Percentiles rank a stretch among this genome's conserved stretches.
Conservation (phyloP, 1,284 basidiomycete species). For the Schizophyllum commune region DNA sequence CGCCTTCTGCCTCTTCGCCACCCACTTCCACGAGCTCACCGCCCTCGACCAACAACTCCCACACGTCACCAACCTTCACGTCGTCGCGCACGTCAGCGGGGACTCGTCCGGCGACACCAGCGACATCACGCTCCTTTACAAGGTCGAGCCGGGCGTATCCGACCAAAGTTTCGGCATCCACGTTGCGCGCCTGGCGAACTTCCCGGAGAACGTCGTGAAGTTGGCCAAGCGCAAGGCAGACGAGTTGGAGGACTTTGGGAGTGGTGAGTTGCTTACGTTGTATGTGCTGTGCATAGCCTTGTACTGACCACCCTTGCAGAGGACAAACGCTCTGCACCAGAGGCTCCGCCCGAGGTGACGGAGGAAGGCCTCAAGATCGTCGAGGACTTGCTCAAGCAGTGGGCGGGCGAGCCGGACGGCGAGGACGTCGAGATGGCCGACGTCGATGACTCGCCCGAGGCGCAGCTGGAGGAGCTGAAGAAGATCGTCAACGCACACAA, state of each 20-base stretch:
- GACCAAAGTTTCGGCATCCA: slow-evolving; percentile 99
- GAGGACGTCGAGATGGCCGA: slow-evolving; percentile 21
- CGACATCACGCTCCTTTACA: slow-evolving; percentile 92
- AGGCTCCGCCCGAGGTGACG: slow-evolving; percentile 53
- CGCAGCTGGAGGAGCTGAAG: slow-evolving; percentile 60
- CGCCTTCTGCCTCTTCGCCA: slow-evolving; percentile 94
- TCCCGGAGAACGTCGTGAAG: slow-evolving; percentile 92
- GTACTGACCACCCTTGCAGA: slow-evolving; percentile 6
- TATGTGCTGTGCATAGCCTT: background rate
- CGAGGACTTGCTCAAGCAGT: slow-evolving; percentile 72
- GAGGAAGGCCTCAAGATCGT: slow-evolving; percentile 79
- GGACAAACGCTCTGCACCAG: slow-evolving; percentile 32
- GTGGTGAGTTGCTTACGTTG: slow-evolving; percentile 26
- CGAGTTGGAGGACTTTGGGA: slow-evolving; percentile 91
- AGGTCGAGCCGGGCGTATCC: slow-evolving; percentile 88
- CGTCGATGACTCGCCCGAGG: slow-evolving; percentile 39
- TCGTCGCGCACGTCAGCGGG: slow-evolving; percentile 85
- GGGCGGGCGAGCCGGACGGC: slow-evolving; percentile 37
- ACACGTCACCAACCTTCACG: slow-evolving; percentile 93
- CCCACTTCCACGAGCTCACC: slow-evolving; percentile 97
- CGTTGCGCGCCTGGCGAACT: slow-evolving; percentile 93
- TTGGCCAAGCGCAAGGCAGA: slow-evolving; percentile 93
- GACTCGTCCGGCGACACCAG: slow-evolving; percentile 43
- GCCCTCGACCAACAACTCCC: slow-evolving; percentile 79
- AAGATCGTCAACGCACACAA: slow-evolving; percentile 61